Conservation (phyloP, 805 yeast genomes). For the Nadsonia fulvescens region DNA sequence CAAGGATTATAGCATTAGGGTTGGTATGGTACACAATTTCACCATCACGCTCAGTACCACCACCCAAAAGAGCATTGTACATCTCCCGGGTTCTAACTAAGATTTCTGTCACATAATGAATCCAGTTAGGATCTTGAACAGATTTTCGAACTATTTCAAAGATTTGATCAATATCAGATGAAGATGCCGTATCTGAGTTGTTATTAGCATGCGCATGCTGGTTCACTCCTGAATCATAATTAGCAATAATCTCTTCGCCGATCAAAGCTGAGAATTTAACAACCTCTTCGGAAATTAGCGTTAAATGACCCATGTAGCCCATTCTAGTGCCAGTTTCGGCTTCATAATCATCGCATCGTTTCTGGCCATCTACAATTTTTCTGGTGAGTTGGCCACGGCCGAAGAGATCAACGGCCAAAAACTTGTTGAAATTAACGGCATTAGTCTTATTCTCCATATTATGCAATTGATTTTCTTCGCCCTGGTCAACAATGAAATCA, state of each 20-base stretch:
- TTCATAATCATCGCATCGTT: constrained; percentile 40
- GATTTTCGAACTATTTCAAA: constrained; percentile 35
- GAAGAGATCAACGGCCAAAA: constrained; percentile 51
- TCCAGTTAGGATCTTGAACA: constrained; percentile 44
- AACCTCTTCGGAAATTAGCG: constrained; percentile 86
- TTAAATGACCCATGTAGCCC: constrained; percentile 95
- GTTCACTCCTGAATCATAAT: too few species aligned
- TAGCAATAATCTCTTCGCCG: constrained; percentile 39
- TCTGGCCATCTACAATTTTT: constrained; percentile 44
- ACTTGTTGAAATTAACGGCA: constrained; percentile 81
- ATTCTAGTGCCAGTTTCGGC: constrained; percentile 44
- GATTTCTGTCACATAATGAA: constrained; percentile 61
- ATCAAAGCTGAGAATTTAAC: constrained; percentile 62
- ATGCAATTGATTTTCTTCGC: too few species aligned
- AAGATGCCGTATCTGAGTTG: too few species aligned
- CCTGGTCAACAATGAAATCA: too few species aligned
- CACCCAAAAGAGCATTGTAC: constrained; percentile 84
- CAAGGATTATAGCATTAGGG: constrained; percentile 18
- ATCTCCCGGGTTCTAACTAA: constrained; percentile 72
- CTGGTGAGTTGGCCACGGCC: constrained; percentile 43
- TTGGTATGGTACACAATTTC: constrained; percentile 19
- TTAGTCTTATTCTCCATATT: too few species aligned
- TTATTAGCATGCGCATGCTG: too few species aligned
- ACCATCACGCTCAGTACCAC: constrained; percentile 39
- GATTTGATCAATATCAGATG: too few species aligned